Conservation (phyloP, 1,139 yeast species). For the Suhomyces maxii region DNA sequence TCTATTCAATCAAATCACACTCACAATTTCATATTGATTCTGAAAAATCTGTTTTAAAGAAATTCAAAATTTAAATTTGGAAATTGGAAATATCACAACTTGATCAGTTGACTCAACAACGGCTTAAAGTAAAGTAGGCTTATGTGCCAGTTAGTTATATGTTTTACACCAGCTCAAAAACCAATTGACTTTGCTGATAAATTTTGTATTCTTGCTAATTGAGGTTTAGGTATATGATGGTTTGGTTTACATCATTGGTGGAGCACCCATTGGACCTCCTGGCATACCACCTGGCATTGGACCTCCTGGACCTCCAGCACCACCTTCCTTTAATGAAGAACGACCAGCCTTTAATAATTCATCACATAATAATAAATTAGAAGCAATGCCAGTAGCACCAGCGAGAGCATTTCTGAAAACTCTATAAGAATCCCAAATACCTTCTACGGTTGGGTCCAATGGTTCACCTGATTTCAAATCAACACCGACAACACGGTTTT, state of each 20-base stretch:
- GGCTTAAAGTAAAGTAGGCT: too few species aligned
- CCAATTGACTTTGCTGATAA: too few species aligned
- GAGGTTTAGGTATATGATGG: not conserved
- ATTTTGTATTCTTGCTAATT: not conserved
- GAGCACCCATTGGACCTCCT: constrained; percentile 13
- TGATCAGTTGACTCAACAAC: too few species aligned
- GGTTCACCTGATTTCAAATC: constrained; percentile 93
- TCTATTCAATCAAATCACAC: too few species aligned
- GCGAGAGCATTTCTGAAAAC: constrained; percentile 91
- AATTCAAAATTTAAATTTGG: too few species aligned
- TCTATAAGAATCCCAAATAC: constrained; percentile 94
- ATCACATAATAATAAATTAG: constrained; percentile 89
- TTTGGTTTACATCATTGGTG: constrained; percentile 18
- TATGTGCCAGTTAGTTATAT: too few species aligned
- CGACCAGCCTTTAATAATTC: constrained; percentile 96
- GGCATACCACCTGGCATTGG: constrained; percentile 12
- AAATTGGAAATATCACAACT: too few species aligned
- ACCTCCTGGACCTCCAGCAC: constrained; percentile 13
- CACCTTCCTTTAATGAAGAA: constrained; percentile 74
- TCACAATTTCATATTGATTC: too few species aligned
- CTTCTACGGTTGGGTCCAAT: constrained; percentile 91
- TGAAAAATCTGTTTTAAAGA: too few species aligned
- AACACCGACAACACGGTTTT: constrained; percentile 84
- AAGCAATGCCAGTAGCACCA: constrained; percentile 92
- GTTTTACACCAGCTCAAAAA: too few species aligned